Conservation (phyloP, 2,329 filamentous ascomycete species). For the Alternaria postmessia region DNA sequence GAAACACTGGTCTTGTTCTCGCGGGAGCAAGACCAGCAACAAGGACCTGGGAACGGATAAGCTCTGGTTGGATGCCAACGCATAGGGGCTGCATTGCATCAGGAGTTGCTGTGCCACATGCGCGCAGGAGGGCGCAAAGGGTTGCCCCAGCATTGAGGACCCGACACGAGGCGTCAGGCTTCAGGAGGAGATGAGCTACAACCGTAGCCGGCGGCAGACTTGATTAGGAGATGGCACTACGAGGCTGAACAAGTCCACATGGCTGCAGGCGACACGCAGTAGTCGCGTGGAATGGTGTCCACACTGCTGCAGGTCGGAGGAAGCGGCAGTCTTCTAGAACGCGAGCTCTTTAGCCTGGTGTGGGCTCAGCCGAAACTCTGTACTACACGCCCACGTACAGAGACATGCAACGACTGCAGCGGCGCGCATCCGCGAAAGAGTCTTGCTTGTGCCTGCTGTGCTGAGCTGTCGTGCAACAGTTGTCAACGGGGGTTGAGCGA, state of each 20-base stretch:
- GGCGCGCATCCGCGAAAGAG: slow-evolving; percentile 2
- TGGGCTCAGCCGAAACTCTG: slow-evolving; percentile 12
- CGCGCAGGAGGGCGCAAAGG: background rate
- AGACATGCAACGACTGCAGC: background rate
- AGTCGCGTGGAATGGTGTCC: slow-evolving; percentile 7
- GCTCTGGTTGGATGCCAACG: slow-evolving; percentile 3
- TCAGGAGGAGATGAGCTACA: background rate
- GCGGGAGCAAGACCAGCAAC: slow-evolving; percentile 1
- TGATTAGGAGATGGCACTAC: background rate
- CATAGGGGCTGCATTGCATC: slow-evolving; percentile 1
- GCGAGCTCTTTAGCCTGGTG: slow-evolving; percentile 10
- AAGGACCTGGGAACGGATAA: background rate
- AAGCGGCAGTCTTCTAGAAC: slow-evolving; percentile 27
- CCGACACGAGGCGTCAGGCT: slow-evolving; percentile 3
- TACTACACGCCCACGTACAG: slow-evolving; percentile 1
- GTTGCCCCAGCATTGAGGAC: background rate
- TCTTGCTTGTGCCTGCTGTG: slow-evolving; percentile 8
- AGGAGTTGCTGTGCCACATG: slow-evolving; percentile 13
- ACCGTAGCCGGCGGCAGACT: background rate
- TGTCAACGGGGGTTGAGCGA: slow-evolving; percentile 3
- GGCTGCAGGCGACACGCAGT: slow-evolving; percentile 10
- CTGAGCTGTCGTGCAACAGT: slow-evolving; percentile 13
- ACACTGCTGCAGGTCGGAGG: slow-evolving; percentile 13
- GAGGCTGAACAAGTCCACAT: slow-evolving; percentile 12
- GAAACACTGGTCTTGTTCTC: background rate